Evolutionary conservation across 768 basidiomycete species (phyloP).

Genomic region (Phanerochaete carnosa): DNA sequence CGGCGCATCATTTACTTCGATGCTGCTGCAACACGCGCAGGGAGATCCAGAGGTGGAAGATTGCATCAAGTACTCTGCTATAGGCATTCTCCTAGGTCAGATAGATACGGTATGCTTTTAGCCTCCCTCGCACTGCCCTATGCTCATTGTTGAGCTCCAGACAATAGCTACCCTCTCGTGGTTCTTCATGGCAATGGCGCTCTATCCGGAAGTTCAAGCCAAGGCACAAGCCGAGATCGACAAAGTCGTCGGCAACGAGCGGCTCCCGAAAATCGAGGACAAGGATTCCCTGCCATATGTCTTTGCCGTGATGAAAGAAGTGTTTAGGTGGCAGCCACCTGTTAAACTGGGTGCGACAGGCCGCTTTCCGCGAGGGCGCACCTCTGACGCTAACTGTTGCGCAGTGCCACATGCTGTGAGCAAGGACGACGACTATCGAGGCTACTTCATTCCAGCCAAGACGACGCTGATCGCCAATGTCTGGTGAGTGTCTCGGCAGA

Average conservation of each 20-base stretch:
- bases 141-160: not conserved
- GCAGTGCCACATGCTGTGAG: slow-evolving; percentile 6
- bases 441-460: slow-evolving; percentile 10
- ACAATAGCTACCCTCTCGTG: not conserved
- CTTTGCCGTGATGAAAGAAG: slow-evolving; percentile 27
- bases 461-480: slow-evolving; percentile 3
- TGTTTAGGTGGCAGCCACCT: slow-evolving; percentile 24
- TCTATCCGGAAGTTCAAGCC: slow-evolving; percentile 23
- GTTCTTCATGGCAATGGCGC: slow-evolving; percentile 25
- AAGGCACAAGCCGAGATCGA: slow-evolving; percentile 27
- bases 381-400: not conserved
- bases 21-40: slow-evolving; percentile 1
- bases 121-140: slow-evolving; percentile 25
- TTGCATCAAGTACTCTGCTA: slow-evolving; percentile 1
- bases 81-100: not conserved
- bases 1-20: not conserved
- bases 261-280: slow-evolving; percentile 23
- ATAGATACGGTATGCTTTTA: slow-evolving; percentile 7
- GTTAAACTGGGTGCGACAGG: not conserved
- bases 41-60: not conserved
- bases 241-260: slow-evolving; percentile 19
- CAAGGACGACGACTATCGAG: slow-evolving; percentile 14
- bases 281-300: slow-evolving; percentile 23
- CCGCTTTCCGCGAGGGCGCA: not conserved
- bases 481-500: not conserved